Conservation (phyloP, 805 yeast species). For the Pichia sporocuriosa region DNA sequence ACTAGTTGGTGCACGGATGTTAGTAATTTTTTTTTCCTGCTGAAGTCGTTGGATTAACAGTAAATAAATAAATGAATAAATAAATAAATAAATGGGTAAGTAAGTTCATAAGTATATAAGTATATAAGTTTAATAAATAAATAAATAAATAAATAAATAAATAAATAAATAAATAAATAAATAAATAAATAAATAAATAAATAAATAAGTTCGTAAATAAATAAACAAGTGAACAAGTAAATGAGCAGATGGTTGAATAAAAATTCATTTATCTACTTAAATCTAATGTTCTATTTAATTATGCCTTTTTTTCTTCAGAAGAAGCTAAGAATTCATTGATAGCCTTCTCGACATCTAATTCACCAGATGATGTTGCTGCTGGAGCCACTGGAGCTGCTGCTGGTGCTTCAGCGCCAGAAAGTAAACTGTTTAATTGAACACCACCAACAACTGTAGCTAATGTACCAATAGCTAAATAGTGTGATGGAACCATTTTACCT, state of each 20-base stretch:
- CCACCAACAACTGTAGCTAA: slow-evolving; percentile 58
- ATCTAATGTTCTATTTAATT: background rate
- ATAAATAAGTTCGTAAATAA: slow-evolving; percentile 1
- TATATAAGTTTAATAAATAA: background rate
- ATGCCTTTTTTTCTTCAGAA: slow-evolving; percentile 4
- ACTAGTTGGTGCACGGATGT: too few species aligned
- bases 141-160: background rate
- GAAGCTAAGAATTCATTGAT: slow-evolving; percentile 6
- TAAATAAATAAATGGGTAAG: background rate
- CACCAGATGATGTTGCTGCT: background rate
- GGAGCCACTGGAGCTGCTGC: slow-evolving; percentile 10
- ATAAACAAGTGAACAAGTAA: too few species aligned
- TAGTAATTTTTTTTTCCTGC: too few species aligned
- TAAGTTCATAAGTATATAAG: background rate
- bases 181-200: background rate
- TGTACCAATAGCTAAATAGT: slow-evolving; percentile 79
- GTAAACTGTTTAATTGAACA: slow-evolving; percentile 23
- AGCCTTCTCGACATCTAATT: slow-evolving; percentile 5
- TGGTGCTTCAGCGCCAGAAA: slow-evolving; percentile 41
- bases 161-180: too few species aligned
- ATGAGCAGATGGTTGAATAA: too few species aligned
- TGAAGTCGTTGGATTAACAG: too few species aligned
- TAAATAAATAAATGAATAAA: too few species aligned
- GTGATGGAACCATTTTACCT: slow-evolving; percentile 79
- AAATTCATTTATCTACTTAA: background rate